Evolutionary conservation across 345 rosid species (phyloP), one percentile per base, ranked within the genome.

Genomic region (Salix caprea): DNA sequence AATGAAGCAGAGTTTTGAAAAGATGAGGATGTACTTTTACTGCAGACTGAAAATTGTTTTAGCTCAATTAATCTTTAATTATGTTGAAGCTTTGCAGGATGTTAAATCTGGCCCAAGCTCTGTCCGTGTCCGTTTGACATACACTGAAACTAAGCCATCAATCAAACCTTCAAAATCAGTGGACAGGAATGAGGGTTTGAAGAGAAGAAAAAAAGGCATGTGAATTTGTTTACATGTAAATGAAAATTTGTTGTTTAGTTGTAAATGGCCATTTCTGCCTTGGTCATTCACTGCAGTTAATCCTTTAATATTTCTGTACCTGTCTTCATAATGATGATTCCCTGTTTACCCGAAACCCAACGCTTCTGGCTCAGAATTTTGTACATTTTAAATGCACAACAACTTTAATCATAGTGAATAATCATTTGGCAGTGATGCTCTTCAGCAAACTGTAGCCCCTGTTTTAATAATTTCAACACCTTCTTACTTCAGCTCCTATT

Each of bases 141-240:
- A 89, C 82, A 76, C 84, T 19, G 82, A 76, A 69, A 18, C 69
- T 18, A 84, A 74, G 78, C 75, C 85, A 39, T 84, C 85, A 32
- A 81, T 77, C 77, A 74, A 19, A 60, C 79, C 73, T 70, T 78
- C 78, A 15, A 60, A 77, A 79, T 75, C 79, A 50, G 74, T 71
- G 14, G 81, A 81, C 74, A 80, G 78, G 77, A 83, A 56, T 21
- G 84, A 78, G 68, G 86, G 80, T 79, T 77, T 80, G 85, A 90
- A 95, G 85, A 90, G 91, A 86, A 88, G 85, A 71, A 95, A 90
- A 85, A 77, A 85, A 85, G 97, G 97, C 85, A 85, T 66, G 83
- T 60, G 36, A 39, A 23, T 13, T 64, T 58, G 69, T 70, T 62
- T 68, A 26, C 54, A 56, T 70, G 74, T 40, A 19, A 37, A 66